Evolutionary conservation across 1,139 yeast genomes (phyloP).

Genomic region (Kodamaea suecica): DNA sequence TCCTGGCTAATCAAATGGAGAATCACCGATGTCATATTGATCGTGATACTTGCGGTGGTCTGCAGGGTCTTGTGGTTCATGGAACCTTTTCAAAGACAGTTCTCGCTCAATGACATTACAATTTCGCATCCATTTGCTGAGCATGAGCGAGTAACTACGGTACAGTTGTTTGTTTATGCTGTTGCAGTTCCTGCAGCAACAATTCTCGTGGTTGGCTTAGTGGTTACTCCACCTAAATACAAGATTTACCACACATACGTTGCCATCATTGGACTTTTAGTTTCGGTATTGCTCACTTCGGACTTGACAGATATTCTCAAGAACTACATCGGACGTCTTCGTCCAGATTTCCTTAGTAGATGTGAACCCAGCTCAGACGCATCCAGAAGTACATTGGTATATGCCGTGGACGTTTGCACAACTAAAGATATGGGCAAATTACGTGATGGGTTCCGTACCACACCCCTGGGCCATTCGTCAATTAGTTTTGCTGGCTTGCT

Average conservation of each 20-base stretch:
- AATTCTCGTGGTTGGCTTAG: slow-evolving; percentile 23
- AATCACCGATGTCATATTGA: slow-evolving; percentile 49
- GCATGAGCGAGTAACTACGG: slow-evolving; percentile 37
- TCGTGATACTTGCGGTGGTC: slow-evolving; percentile 39
- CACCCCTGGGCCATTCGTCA: slow-evolving; percentile 78
- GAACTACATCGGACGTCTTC: slow-evolving; percentile 68
- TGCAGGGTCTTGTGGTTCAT: slow-evolving; percentile 46
- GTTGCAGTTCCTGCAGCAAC: slow-evolving; percentile 36
- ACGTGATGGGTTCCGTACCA: slow-evolving; percentile 70
- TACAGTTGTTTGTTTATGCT: slow-evolving; percentile 36
- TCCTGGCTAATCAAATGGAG: slow-evolving; percentile 47
- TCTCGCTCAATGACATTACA: slow-evolving; percentile 40
- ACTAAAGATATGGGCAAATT: slow-evolving; percentile 40
- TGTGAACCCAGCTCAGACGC: slow-evolving; percentile 56
- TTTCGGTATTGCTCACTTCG: slow-evolving; percentile 41
- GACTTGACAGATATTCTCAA: slow-evolving; percentile 53
- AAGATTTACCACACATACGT: slow-evolving; percentile 40
- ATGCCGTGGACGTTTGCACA: slow-evolving; percentile 63
- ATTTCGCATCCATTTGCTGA: slow-evolving; percentile 48
- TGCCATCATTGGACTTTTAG: slow-evolving; percentile 37
- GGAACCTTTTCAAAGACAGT: slow-evolving; percentile 70
- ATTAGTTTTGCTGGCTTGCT: slow-evolving; percentile 65
- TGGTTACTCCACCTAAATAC: slow-evolving; percentile 33
- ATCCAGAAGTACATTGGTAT: slow-evolving; percentile 45
- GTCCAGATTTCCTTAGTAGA: slow-evolving; percentile 77